phyloP scores from a whole-genome alignment of 345 rosid species.

The Pistacia atlantica region DNA sequence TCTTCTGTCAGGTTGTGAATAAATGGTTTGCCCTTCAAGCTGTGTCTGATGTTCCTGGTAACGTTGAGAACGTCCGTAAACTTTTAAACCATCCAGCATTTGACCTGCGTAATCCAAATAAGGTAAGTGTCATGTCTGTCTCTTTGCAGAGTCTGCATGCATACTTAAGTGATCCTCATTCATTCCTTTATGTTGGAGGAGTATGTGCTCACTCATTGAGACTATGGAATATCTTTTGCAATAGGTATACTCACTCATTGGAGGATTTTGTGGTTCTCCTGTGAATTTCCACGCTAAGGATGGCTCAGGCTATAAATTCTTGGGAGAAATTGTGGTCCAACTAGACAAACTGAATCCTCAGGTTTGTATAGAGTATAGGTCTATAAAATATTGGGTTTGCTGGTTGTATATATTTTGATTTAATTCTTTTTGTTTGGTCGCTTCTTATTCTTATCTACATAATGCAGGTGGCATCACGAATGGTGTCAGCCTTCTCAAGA shows the following conservation, averaged over 20 bases:
- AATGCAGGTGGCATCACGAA: slow-evolving; percentile 84
- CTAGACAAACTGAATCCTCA: slow-evolving; percentile 94
- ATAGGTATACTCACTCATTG: too few relatives aligned
- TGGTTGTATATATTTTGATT: background rate
- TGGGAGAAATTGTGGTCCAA: slow-evolving; percentile 88
- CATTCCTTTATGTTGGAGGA: too few relatives aligned
- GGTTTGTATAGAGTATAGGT: slow-evolving; percentile 38
- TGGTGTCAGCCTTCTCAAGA: slow-evolving; percentile 97
- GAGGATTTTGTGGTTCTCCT: slow-evolving; percentile 69
- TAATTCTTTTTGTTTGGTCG: background rate
- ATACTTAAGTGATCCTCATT: background rate
- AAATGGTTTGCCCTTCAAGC: slow-evolving; percentile 99
- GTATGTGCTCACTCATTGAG: too few relatives aligned
- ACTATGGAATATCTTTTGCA: too few relatives aligned
- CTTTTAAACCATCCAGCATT: slow-evolving; percentile 85
- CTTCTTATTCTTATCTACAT: background rate
- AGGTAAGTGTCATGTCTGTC: slow-evolving; percentile 40
- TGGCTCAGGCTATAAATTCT: slow-evolving; percentile 91
- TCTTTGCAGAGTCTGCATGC: background rate
- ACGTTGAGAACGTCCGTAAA: slow-evolving; percentile 75
- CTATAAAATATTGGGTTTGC: background rate
- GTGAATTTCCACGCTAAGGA: slow-evolving; percentile 96
- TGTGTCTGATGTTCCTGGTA: slow-evolving; percentile 75
- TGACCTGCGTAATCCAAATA: slow-evolving; percentile 91
- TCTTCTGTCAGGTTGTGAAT: slow-evolving; percentile 71